A percentile compares a stretch with the other conserved stretches of the same genome.
These are phyloP conservation scores for Brassica rapa DNA, from an alignment of 345 rosid species.

Conservation along the genomic window DNA sequence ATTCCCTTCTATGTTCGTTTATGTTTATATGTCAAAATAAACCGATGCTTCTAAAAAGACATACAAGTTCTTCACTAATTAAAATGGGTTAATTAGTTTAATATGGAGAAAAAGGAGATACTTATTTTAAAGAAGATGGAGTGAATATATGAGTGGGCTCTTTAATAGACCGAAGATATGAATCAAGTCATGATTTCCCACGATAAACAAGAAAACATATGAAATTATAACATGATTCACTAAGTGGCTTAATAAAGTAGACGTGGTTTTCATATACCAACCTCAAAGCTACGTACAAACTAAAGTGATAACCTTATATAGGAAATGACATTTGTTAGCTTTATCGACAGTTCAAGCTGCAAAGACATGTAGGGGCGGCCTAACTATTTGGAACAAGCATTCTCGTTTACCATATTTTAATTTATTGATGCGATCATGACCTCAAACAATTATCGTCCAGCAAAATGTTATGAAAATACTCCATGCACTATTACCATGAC, in stretches of 20 bases:
- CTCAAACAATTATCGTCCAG: no score
- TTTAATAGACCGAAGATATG: background rate
- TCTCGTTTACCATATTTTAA: no score
- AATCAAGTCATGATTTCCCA: background rate
- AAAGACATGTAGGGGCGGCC: background rate
- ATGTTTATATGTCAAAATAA: no score
- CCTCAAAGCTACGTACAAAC: background rate
- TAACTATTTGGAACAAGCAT: no score
- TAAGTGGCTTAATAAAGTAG: background rate
- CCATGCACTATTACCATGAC: no score
- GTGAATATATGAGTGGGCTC: background rate
- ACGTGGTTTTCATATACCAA: background rate
- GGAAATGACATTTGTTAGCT: background rate
- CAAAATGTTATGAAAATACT: no score
- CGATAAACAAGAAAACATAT: background rate
- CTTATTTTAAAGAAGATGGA: background rate
- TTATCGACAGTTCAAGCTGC: background rate
- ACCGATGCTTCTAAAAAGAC: background rate
- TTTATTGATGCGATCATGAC: background rate
- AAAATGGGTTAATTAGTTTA: background rate
- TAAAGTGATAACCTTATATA: background rate
- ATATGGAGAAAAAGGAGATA: background rate
- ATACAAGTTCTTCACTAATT: constrained; percentile 2
- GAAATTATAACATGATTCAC: background rate
- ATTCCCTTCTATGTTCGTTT: background rate